These are phyloP conservation scores for Cardamine resedifolia DNA, from an alignment of 345 rosid species.

Conservation along the genomic window DNA sequence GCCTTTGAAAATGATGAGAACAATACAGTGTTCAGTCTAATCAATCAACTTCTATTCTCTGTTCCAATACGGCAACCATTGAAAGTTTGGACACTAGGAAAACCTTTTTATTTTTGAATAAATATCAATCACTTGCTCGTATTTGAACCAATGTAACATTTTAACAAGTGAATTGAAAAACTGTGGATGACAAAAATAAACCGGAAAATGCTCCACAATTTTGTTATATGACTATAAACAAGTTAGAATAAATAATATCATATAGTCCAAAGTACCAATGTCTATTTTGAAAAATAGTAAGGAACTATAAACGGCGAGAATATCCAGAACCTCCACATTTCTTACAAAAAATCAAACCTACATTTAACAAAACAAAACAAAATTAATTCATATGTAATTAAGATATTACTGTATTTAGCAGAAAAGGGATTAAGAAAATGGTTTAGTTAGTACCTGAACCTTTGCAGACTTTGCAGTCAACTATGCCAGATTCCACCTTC, in stretches of 20 bases:
- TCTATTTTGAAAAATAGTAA: background rate
- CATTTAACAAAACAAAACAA: background rate
- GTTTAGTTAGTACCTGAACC: constrained; percentile 70
- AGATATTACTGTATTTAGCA: background rate
- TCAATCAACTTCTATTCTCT: too few species aligned
- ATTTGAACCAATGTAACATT: background rate
- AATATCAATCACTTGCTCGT: background rate
- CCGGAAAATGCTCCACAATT: background rate
- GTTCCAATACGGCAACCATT: too few species aligned
- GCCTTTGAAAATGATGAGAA: too few species aligned
- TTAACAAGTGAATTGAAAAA: background rate
- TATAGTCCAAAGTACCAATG: background rate
- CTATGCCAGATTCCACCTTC: constrained; percentile 74
- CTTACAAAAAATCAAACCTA: constrained; percentile 30
- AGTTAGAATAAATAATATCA: constrained; percentile 1
- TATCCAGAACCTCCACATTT: constrained; percentile 31
- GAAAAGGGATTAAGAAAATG: background rate
- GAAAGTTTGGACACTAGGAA: too few species aligned
- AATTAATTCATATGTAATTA: background rate
- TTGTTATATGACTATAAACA: constrained; percentile 1
- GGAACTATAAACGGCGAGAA: constrained; percentile 24
- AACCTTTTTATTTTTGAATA: too few species aligned
- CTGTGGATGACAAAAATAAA: background rate
- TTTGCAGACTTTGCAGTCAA: constrained; percentile 81
- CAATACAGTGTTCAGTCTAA: too few species aligned